Conservation (phyloP, 2,329 filamentous ascomycete species). For the Colletotrichum trifolii region DNA sequence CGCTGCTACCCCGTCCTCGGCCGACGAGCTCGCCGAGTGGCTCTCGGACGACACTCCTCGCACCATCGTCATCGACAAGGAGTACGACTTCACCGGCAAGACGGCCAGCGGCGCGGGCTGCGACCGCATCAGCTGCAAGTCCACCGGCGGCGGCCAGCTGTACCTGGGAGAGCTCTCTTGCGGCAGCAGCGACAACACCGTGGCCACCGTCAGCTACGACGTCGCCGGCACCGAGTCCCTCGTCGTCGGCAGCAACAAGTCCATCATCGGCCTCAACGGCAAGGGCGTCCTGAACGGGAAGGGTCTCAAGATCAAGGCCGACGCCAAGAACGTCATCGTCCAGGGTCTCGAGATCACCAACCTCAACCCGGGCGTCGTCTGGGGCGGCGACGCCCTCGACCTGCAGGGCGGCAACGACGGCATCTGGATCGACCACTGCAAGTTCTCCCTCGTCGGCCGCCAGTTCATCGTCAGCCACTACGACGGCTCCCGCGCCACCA, state of each 20-base stretch:
- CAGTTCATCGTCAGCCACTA: constrained; percentile 7
- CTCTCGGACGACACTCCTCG: constrained; percentile 47
- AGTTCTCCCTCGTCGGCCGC: constrained; percentile 41
- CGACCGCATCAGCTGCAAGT: constrained; percentile 62
- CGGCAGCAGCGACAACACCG: no score
- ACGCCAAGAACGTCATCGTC: constrained; percentile 66
- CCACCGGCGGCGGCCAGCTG: constrained; percentile 25
- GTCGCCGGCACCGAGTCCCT: constrained; percentile 63
- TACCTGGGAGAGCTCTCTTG: no score
- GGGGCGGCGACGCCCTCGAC: constrained; percentile 49
- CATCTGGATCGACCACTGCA: constrained; percentile 52
- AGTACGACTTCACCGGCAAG: constrained; percentile 66
- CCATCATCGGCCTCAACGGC: constrained; percentile 62
- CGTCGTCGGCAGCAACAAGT: constrained; percentile 67
- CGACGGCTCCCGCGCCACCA: constrained; percentile 48
- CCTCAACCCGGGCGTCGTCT: constrained; percentile 46
- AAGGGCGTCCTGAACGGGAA: constrained; percentile 68
- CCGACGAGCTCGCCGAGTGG: constrained; percentile 43
- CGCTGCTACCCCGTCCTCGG: constrained; percentile 6
- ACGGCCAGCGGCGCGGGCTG: constrained; percentile 62
- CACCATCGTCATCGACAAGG: constrained; percentile 68
- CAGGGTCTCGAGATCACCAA: constrained; percentile 46
- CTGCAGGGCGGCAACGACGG: constrained; percentile 43
- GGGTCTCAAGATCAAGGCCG: constrained; percentile 60
- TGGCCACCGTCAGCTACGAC: constrained; percentile 56